These are phyloP conservation scores for Venustampulla echinocandica DNA, from an alignment of 495 filamentous ascomycete genomes.

Conservation along the genomic window DNA sequence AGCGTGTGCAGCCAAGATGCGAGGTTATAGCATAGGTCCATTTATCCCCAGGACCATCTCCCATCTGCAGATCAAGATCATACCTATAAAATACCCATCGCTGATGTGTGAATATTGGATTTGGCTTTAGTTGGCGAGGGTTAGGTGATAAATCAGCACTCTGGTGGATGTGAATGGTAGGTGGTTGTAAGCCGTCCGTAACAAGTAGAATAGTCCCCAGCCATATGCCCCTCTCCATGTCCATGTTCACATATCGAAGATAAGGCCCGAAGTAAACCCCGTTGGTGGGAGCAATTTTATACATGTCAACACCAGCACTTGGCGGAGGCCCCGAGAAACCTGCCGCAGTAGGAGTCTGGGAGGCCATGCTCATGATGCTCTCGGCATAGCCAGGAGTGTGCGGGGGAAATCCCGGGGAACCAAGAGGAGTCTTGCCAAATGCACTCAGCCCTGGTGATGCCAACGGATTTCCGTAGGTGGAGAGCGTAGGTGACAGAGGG, in stretches of 20 bases:
- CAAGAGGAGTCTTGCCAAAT: constrained; percentile 62
- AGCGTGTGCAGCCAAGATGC: constrained; percentile 89
- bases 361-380: constrained; percentile 70
- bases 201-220: constrained; percentile 67
- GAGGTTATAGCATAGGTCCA: constrained; percentile 99
- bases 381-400: constrained; percentile 64
- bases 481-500: constrained; percentile 71
- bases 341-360: constrained; percentile 55
- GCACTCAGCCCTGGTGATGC: constrained; percentile 61
- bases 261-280: constrained; percentile 99
- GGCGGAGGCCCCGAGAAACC: constrained; percentile 83
- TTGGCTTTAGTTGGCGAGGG: constrained; percentile 77
- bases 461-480: constrained; percentile 70
- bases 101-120: constrained; percentile 80
- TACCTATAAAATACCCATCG: constrained; percentile 95
- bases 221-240: constrained; percentile 86
- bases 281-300: constrained; percentile 87
- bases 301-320: constrained; percentile 78
- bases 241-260: constrained; percentile 93
- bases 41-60: constrained; percentile 67
- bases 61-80: constrained; percentile 87
- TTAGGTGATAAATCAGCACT: constrained; percentile 88
- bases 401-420: constrained; percentile 66
- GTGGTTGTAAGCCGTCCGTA: constrained; percentile 85
- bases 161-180: constrained; percentile 93